Conservation (phyloP, 805 yeast species). For the Lipomyces sp. region DNA sequence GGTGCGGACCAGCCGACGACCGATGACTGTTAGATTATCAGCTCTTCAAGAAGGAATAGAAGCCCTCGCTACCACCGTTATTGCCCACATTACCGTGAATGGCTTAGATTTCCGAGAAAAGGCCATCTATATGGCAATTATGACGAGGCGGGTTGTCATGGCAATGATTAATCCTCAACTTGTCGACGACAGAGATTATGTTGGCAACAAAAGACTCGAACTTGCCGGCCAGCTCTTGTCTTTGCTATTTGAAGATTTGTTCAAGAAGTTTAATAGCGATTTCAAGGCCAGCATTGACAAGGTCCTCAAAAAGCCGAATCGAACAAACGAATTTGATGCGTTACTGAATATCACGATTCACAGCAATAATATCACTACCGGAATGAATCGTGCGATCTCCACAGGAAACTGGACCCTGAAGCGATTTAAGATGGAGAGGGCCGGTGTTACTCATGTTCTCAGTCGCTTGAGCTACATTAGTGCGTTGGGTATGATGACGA, state of each 20-base stretch:
- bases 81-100: conserved; percentile 87
- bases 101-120: conserved; percentile 88
- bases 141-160: conserved; percentile 95
- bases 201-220: conserved; percentile 95
- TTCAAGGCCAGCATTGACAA: conserved; percentile 94
- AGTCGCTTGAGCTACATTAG: conserved; percentile 88
- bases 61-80: conserved; percentile 86
- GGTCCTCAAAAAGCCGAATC: conserved; percentile 85
- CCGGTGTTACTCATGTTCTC: conserved; percentile 96
- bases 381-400: conserved; percentile 92
- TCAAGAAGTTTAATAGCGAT: conserved; percentile 92
- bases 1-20: conserved; percentile 88
- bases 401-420: conserved; percentile 99
- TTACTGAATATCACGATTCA: conserved; percentile 83
- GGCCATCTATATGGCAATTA: conserved; percentile 88
- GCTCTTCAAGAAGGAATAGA: conserved; percentile 89
- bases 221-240: conserved; percentile 97
- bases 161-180: conserved; percentile 89
- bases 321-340: conserved; percentile 95
- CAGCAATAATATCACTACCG: conserved; percentile 88
- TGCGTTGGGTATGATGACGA: conserved; percentile 98
- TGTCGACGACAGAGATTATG: conserved; percentile 99
- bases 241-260: conserved; percentile 89
- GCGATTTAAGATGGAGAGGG: conserved; percentile 99
- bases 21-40: conserved; percentile 74